Evolutionary conservation across 768 basidiomycete species (phyloP).

Genomic region (Tephrocybe sp.): DNA sequence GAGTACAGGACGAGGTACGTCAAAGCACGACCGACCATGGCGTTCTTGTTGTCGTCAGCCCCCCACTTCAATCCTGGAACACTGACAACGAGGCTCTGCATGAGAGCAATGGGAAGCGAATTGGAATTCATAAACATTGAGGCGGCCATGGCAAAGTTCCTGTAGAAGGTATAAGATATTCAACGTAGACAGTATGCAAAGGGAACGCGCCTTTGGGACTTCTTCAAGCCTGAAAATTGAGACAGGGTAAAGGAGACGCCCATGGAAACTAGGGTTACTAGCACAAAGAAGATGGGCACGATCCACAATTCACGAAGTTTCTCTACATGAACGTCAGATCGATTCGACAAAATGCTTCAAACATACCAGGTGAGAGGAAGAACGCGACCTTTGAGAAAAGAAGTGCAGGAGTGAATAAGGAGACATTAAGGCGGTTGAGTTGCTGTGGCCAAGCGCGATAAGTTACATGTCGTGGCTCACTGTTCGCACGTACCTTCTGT

Average conservation of each 20-base stretch:
- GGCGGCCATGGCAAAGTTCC: conserved; percentile 78
- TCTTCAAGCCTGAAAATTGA: conserved; percentile 61
- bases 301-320: conserved; percentile 84
- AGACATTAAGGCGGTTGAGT: conserved; percentile 82
- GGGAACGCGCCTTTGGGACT: conserved; percentile 68
- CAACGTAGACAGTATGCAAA: not conserved
- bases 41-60: conserved; percentile 73
- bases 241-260: conserved; percentile 63
- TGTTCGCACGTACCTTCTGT: conserved; percentile 63
- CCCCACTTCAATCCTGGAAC: conserved; percentile 85
- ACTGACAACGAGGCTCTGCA: conserved; percentile 85
- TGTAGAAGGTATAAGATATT: conserved; percentile 21
- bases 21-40: conserved; percentile 89
- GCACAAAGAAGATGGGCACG: conserved; percentile 80
- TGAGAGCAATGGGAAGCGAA: conserved; percentile 90
- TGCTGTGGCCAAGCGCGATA: conserved; percentile 39
- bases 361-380: conserved; percentile 74
- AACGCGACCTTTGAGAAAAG: conserved; percentile 96
- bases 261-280: conserved; percentile 76
- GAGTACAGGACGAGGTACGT: conserved; percentile 92
- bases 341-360: too few species aligned
- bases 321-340: conserved; percentile 31
- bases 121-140: conserved; percentile 95
- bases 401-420: conserved; percentile 85
- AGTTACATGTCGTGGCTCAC: not conserved